Conservation (phyloP, 257 asterid genomes). For the Jacaranda mimosifolia region DNA sequence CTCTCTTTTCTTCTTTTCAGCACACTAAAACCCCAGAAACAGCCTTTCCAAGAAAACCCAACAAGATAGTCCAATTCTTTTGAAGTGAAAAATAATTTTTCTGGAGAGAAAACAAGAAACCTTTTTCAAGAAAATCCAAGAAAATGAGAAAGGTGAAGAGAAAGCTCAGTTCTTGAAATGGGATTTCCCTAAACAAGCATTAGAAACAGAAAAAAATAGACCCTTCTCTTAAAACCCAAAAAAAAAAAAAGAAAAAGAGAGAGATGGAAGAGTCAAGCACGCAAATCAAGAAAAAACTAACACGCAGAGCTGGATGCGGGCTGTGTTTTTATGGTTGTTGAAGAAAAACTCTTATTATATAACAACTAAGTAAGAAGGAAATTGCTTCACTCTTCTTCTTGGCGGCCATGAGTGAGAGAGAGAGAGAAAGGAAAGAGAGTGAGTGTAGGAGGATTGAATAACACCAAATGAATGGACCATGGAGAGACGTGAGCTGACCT, state of each 20-base stretch:
- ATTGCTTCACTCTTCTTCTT: constrained; percentile 55
- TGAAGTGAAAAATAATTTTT: too few species aligned
- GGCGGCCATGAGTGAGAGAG: constrained; percentile 59
- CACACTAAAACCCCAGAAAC: constrained; percentile 17
- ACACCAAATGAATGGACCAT: constrained; percentile 40
- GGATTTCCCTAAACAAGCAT: constrained; percentile 4
- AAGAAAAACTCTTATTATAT: constrained; percentile 28
- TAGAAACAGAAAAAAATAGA: not conserved
- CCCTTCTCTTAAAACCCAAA: not conserved
- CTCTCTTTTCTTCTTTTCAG: not conserved
- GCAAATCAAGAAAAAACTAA: constrained; percentile 47
- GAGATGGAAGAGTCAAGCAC: constrained; percentile 44
- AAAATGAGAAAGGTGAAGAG: constrained; percentile 7
- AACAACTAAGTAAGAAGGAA: constrained; percentile 24
- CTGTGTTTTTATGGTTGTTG: constrained; percentile 28
- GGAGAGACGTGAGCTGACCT: constrained; percentile 63
- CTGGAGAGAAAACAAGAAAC: constrained; percentile 4
- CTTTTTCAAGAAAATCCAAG: constrained; percentile 39
- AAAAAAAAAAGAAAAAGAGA: not conserved
- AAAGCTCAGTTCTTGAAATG: constrained; percentile 32
- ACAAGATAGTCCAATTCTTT: not conserved
- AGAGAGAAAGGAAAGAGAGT: constrained; percentile 29
- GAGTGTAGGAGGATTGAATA: constrained; percentile 36
- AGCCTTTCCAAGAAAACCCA: constrained; percentile 23
- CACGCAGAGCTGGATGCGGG: constrained; percentile 18